Percentiles rank a stretch among this genome's conserved stretches.
These are phyloP conservation scores for Pyrrhoderma noxium DNA, from an alignment of 1,284 basidiomycete genomes.

Conservation along the genomic window DNA sequence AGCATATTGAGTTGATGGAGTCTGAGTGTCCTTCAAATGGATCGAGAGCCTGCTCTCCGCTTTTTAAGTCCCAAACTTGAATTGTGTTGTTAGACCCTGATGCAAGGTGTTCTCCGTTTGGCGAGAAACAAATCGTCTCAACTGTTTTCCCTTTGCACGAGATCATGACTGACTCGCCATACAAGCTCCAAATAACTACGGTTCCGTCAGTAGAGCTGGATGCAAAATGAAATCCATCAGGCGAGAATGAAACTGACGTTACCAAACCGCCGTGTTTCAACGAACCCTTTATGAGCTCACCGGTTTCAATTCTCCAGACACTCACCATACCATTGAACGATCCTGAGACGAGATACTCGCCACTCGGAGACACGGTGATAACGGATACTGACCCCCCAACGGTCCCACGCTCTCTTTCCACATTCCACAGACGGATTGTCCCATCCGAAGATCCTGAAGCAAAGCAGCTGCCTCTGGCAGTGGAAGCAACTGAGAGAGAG, in stretches of 20 bases:
- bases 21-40: background rate
- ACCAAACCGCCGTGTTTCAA: background rate
- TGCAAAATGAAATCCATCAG: background rate
- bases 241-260: background rate
- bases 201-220: background rate
- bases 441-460: background rate
- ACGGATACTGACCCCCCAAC: too few relatives aligned
- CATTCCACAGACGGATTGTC: background rate
- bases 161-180: too few relatives aligned
- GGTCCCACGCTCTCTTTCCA: background rate
- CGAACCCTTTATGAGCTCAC: background rate
- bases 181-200: too few relatives aligned
- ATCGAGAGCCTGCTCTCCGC: background rate
- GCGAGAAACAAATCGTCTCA: too few relatives aligned
- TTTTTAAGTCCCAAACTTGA: background rate
- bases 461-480: background rate
- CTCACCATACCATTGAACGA: background rate
- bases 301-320: constrained; percentile 9
- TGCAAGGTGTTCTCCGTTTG: too few relatives aligned
- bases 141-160: too few relatives aligned
- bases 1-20: background rate
- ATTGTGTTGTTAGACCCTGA: background rate
- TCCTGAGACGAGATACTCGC: background rate
- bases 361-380: constrained; percentile 4
- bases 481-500: too few relatives aligned